A percentile compares a stretch with the other conserved stretches of the same genome.
phyloP scores from a whole-genome alignment of 768 basidiomycete species.

The Kwoniella mangroviensis region DNA sequence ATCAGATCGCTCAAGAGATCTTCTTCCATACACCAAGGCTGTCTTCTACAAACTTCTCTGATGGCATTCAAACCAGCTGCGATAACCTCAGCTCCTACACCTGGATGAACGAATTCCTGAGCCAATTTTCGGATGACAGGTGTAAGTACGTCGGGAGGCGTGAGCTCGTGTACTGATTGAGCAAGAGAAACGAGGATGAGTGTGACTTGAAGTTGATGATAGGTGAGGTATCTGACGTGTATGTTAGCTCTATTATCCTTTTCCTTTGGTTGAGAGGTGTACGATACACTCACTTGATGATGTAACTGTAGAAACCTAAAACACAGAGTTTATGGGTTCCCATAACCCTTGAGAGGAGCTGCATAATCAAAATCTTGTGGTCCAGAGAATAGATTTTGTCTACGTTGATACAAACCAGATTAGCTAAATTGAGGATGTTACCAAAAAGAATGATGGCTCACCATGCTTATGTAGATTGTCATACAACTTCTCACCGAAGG shows the following conservation, averaged over 20 bases:
- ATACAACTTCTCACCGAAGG: constrained; percentile 91
- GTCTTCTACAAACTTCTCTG: constrained; percentile 87
- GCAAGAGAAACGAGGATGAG: constrained; percentile 91
- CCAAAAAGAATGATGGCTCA: constrained; percentile 28
- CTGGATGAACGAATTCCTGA: constrained; percentile 95
- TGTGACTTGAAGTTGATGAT: constrained; percentile 89
- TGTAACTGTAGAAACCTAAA: constrained; percentile 92
- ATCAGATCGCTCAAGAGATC: constrained; percentile 89
- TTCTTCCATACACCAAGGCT: constrained; percentile 97
- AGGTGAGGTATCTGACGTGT: constrained; percentile 74
- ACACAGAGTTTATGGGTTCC: constrained; percentile 90
- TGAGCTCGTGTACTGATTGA: constrained; percentile 91
- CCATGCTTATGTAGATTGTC: constrained; percentile 74
- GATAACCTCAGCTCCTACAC: constrained; percentile 92
- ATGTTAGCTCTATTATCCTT: too few species aligned
- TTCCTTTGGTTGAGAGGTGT: not conserved
- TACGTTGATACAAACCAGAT: constrained; percentile 15
- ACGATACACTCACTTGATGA: constrained; percentile 64
- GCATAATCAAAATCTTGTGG: constrained; percentile 97
- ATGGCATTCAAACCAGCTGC: constrained; percentile 96
- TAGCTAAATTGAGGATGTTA: not conserved
- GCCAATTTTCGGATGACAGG: constrained; percentile 91
- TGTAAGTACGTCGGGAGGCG: constrained; percentile 86
- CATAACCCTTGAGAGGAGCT: constrained; percentile 91
- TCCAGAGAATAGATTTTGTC: constrained; percentile 96